These are phyloP conservation scores for Pleurotus tuber-regium DNA, from an alignment of 768 basidiomycete species.

Conservation along the genomic window DNA sequence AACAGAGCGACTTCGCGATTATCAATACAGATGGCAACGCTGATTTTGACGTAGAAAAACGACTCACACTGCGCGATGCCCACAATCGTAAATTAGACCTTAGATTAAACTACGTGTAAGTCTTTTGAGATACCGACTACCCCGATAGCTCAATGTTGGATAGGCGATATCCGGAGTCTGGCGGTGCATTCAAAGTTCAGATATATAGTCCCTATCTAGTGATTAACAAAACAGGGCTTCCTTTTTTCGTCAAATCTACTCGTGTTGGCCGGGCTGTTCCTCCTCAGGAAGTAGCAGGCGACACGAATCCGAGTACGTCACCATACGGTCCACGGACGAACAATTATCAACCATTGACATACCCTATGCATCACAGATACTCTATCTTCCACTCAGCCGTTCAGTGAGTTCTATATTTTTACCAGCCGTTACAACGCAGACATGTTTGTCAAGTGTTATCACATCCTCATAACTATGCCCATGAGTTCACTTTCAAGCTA, in stretches of 20 bases:
- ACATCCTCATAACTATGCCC: constrained; percentile 73
- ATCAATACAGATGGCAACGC: constrained; percentile 93
- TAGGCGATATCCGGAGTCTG: constrained; percentile 82
- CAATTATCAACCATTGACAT: constrained; percentile 8
- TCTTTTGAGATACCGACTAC: constrained; percentile 8
- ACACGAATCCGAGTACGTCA: constrained; percentile 55
- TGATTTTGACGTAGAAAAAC: constrained; percentile 81
- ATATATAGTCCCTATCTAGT: constrained; percentile 89
- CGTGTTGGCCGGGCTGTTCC: constrained; percentile 60
- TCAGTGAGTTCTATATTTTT: constrained; percentile 55
- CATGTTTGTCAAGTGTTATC: constrained; percentile 66
- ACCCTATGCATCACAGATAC: constrained; percentile 37
- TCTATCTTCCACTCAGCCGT: constrained; percentile 62
- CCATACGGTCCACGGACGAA: constrained; percentile 12
- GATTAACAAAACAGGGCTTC: constrained; percentile 88
- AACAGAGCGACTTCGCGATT: constrained; percentile 94
- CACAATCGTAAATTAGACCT: constrained; percentile 76
- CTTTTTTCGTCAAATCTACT: constrained; percentile 69
- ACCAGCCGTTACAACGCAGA: constrained; percentile 7
- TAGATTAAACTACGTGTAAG: constrained; percentile 88
- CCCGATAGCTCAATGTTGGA: not conserved
- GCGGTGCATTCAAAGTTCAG: constrained; percentile 95
- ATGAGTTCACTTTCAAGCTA: constrained; percentile 80
- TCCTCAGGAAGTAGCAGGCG: constrained; percentile 83
- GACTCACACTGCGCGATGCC: constrained; percentile 69